Percentiles rank a stretch among this genome's conserved stretches.
phyloP scores from a whole-genome alignment of 352 stramenopile species.

The Pythium folliculosum region DNA sequence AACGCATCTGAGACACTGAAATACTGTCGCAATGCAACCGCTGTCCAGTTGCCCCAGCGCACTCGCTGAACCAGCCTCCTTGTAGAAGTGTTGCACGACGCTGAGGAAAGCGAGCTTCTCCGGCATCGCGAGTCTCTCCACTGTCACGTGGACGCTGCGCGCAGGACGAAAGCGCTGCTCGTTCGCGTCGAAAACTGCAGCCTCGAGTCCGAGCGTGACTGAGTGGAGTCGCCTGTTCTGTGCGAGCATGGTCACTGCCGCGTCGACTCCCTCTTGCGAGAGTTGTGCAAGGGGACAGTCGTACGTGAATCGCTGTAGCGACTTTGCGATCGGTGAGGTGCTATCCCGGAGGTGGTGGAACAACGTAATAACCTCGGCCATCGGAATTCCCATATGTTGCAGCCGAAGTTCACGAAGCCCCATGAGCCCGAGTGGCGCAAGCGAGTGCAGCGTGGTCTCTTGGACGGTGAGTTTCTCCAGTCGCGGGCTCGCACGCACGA shows the following conservation, averaged over 20 bases:
- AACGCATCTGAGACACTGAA: not conserved
- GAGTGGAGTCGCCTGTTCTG: not conserved
- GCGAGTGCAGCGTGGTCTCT: not conserved
- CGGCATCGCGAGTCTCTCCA: not conserved
- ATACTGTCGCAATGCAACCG: not conserved
- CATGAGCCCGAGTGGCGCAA: not conserved
- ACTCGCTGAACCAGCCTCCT: not conserved
- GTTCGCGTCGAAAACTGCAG: not conserved
- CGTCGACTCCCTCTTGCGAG: not conserved
- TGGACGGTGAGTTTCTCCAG: not conserved
- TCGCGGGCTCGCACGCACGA: not conserved
- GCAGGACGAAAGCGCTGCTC: not conserved
- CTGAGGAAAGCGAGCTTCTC: slow-evolving; percentile 11
- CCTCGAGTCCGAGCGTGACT: not conserved
- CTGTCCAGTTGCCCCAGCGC: not conserved
- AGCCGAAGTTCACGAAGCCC: not conserved
- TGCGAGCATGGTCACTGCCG: not conserved
- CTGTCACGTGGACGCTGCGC: not conserved
- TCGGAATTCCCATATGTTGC: not conserved
- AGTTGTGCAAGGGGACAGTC: not conserved
- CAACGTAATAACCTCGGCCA: not conserved
- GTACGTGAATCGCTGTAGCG: not conserved
- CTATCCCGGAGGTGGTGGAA: not conserved
- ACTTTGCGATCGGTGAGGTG: not conserved
- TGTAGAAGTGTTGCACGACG: not conserved